These are phyloP conservation scores for Xylona heveae DNA, from an alignment of 495 filamentous ascomycete species.

Conservation along the genomic window DNA sequence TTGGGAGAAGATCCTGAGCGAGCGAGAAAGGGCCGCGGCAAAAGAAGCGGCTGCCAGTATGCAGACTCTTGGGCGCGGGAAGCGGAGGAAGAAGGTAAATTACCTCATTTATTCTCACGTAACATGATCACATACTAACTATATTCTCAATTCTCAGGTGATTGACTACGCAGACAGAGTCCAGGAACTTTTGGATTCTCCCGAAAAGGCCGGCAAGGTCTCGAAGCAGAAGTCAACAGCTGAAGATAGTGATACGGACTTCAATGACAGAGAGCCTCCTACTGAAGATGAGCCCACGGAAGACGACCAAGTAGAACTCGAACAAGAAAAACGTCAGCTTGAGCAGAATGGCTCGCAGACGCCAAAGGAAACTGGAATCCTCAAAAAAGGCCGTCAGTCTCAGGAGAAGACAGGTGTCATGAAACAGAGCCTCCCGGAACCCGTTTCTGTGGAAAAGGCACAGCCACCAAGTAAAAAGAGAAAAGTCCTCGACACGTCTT, in stretches of 20 bases:
- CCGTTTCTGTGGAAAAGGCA: neutral
- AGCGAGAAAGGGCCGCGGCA: constrained; percentile 57
- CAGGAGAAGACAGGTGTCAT: too few species aligned
- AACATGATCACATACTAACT: constrained; percentile 22
- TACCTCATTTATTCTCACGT: constrained; percentile 18
- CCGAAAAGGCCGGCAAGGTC: too few species aligned
- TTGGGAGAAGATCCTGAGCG: constrained; percentile 73
- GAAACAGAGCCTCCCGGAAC: too few species aligned
- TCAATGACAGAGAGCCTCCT: constrained; percentile 18
- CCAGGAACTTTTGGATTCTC: too few species aligned
- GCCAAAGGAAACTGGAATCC: neutral
- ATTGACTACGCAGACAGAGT: constrained; percentile 3
- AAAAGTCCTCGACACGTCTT: neutral
- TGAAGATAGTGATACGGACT: constrained; percentile 27
- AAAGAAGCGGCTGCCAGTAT: constrained; percentile 39
- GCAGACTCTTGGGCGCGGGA: constrained; percentile 65
- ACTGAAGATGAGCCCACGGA: constrained; percentile 13
- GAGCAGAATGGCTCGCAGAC: neutral
- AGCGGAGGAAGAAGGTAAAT: constrained; percentile 35
- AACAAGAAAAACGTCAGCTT: constrained; percentile 1
- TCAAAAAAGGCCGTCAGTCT: too few species aligned
- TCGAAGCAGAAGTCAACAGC: constrained; percentile 1
- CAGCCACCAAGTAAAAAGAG: neutral
- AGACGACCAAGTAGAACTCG: constrained; percentile 7
- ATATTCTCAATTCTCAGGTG: constrained; percentile 2